Percentiles rank a stretch among this genome's conserved stretches.
Evolutionary conservation across 768 basidiomycete genomes (phyloP).

Genomic region (Glaciozyma martinii): DNA sequence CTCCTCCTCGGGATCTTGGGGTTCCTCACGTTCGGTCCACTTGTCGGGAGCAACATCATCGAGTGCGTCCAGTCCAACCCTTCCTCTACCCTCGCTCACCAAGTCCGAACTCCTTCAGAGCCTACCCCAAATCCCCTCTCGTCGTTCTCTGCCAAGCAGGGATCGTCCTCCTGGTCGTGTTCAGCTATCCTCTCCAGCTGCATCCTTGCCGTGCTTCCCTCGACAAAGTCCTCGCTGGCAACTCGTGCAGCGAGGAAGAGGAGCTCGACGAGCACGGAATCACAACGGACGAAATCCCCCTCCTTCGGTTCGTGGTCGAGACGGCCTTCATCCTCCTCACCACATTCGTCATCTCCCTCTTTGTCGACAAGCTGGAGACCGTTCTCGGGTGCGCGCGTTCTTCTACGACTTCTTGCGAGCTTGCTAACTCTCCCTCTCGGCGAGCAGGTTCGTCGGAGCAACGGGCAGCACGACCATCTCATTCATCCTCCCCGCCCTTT

Average conservation of each 20-base stretch:
- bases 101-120: conserved; percentile 5
- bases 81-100: neutral
- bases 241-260: conserved; percentile 43
- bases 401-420: conserved; percentile 67
- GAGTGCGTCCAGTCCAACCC: conserved; percentile 70
- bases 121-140: conserved; percentile 62
- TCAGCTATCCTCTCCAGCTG: conserved; percentile 79
- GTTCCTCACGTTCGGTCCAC: conserved; percentile 35
- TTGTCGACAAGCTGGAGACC: conserved; percentile 9
- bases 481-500: conserved; percentile 53
- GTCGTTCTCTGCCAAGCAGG: conserved; percentile 88
- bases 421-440: conserved; percentile 80
- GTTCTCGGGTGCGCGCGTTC: conserved; percentile 58
- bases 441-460: conserved; percentile 66
- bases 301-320: conserved; percentile 58
- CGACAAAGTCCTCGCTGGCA: conserved; percentile 64
- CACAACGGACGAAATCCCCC: conserved; percentile 52
- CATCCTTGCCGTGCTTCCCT: conserved; percentile 86
- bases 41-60: conserved; percentile 87
- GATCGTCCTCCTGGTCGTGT: conserved; percentile 78
- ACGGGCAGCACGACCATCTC: conserved; percentile 95
- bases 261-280: conserved; percentile 34
- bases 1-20: conserved; percentile 58
- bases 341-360: conserved; percentile 29
- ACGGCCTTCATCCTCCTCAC: conserved; percentile 46